A percentile compares a stretch with the other conserved stretches of the same genome.
phyloP scores from a whole-genome alignment of 2,329 filamentous ascomycete species.

The Cladobotryum mycophilum region DNA sequence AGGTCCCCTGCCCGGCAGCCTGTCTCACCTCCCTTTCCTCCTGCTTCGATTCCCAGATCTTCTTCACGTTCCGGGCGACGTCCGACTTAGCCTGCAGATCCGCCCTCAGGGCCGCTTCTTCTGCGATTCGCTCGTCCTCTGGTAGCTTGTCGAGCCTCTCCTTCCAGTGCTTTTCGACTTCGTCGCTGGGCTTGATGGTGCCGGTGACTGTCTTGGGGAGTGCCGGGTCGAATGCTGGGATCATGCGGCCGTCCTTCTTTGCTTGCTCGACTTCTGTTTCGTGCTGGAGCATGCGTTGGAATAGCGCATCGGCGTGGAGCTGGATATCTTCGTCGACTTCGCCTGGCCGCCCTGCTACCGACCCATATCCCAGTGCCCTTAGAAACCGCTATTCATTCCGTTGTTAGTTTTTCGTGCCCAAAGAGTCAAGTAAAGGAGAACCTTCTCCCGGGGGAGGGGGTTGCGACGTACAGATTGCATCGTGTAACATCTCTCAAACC shows the following conservation, averaged over 20 bases:
- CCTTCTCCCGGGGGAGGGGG: background rate
- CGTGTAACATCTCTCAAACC: constrained; percentile 80
- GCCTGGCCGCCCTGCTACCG: constrained; percentile 55
- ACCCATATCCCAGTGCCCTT: constrained; percentile 82
- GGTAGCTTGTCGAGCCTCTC: constrained; percentile 52
- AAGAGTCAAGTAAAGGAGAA: background rate
- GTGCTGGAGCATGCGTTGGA: constrained; percentile 78
- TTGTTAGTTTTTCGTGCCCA: background rate
- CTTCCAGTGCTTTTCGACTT: constrained; percentile 46
- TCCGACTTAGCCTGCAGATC: constrained; percentile 56
- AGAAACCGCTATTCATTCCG: constrained; percentile 61
- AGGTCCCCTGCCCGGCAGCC: constrained; percentile 26
- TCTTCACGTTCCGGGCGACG: constrained; percentile 50
- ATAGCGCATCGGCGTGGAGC: constrained; percentile 90
- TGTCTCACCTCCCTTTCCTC: constrained; percentile 45
- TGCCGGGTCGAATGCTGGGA: constrained; percentile 54
- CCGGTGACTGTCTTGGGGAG: constrained; percentile 32
- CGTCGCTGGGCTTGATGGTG: constrained; percentile 30
- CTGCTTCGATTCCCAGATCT: constrained; percentile 50
- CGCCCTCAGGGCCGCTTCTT: constrained; percentile 57
- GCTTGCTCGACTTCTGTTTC: constrained; percentile 69
- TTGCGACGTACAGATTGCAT: constrained; percentile 67
- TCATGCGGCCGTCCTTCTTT: constrained; percentile 51
- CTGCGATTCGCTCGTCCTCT: constrained; percentile 52
- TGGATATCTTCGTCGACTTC: constrained; percentile 82